phyloP scores from a whole-genome alignment of 768 basidiomycete genomes.

The Naganishia friedmannii region DNA sequence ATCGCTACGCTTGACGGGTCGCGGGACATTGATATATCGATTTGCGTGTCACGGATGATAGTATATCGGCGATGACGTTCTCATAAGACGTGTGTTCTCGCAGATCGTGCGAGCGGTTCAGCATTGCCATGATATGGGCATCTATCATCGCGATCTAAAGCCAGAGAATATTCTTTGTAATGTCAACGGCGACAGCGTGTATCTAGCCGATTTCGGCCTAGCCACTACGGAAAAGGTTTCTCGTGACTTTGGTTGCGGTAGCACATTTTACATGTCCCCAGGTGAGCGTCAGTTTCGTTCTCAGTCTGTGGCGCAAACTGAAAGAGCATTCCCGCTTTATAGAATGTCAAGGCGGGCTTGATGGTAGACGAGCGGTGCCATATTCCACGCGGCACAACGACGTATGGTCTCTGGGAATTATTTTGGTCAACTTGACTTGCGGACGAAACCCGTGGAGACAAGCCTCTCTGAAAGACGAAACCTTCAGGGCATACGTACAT shows the following conservation, averaged over 20 bases:
- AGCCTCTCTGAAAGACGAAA: slow-evolving; percentile 65
- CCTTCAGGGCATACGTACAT: slow-evolving; percentile 72
- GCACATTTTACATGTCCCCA: slow-evolving; percentile 97
- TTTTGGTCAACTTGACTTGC: slow-evolving; percentile 71
- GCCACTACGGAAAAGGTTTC: slow-evolving; percentile 80
- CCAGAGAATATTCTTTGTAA: slow-evolving; percentile 85
- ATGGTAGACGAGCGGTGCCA: slow-evolving; percentile 45
- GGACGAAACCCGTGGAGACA: slow-evolving; percentile 74
- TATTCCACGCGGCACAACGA: slow-evolving; percentile 82
- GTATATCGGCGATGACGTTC: slow-evolving; percentile 76
- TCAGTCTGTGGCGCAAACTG: background rate
- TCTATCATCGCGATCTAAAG: slow-evolving; percentile 96
- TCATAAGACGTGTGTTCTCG: slow-evolving; percentile 85
- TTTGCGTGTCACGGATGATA: slow-evolving; percentile 57
- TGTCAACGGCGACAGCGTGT: slow-evolving; percentile 65
- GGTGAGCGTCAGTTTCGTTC: slow-evolving; percentile 48
- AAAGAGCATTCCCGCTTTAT: slow-evolving; percentile 10
- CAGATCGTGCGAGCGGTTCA: slow-evolving; percentile 92
- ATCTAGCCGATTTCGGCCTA: slow-evolving; percentile 92
- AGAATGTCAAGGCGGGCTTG: slow-evolving; percentile 61
- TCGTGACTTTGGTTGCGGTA: slow-evolving; percentile 89
- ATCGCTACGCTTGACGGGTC: background rate
- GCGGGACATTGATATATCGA: slow-evolving; percentile 6
- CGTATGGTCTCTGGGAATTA: slow-evolving; percentile 90
- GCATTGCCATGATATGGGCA: slow-evolving; percentile 83